Evolutionary conservation across 768 basidiomycete species (phyloP).

Genomic region (Paxillus rubicundulus): DNA sequence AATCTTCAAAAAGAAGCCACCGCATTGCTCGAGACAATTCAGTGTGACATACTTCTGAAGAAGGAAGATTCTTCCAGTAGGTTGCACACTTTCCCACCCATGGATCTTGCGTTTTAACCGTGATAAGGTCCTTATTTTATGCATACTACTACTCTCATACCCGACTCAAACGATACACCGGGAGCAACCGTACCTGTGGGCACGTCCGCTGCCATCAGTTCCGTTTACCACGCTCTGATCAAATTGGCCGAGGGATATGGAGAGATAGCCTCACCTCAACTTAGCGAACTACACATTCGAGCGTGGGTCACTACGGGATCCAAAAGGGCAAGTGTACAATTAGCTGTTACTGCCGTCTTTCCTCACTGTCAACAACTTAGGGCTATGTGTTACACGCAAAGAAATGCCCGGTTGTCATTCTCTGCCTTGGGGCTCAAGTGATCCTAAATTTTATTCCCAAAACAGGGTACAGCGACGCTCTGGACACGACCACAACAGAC

Average conservation of each 20-base stretch:
- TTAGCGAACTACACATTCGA: constrained; percentile 35
- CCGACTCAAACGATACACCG: constrained; percentile 10
- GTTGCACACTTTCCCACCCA: constrained; percentile 2
- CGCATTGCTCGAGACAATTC: constrained; percentile 38
- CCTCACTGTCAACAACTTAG: constrained; percentile 11
- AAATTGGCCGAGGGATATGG: constrained; percentile 35
- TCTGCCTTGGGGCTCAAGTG: constrained; percentile 27
- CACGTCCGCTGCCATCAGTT: constrained; percentile 20
- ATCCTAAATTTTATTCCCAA: constrained; percentile 23
- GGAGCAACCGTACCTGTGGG: constrained; percentile 23
- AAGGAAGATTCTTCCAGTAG: constrained; percentile 21
- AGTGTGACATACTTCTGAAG: constrained; percentile 29
- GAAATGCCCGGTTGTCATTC: constrained; percentile 17
- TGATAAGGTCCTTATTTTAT: constrained; percentile 29
- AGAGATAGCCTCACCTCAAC: constrained; percentile 29
- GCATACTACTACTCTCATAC: constrained; percentile 18
- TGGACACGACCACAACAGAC: not conserved
- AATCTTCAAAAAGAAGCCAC: constrained; percentile 40
- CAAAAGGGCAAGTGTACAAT: constrained; percentile 29
- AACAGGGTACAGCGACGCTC: constrained; percentile 20
- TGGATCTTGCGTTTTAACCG: constrained; percentile 2
- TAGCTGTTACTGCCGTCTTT: not conserved
- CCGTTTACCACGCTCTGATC: constrained; percentile 28
- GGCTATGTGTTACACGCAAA: constrained; percentile 25
- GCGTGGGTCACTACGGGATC: constrained; percentile 45